Base-by-base conservation (phyloP, 495 filamentous ascomycete species). In the Cercophora samala region DNA sequence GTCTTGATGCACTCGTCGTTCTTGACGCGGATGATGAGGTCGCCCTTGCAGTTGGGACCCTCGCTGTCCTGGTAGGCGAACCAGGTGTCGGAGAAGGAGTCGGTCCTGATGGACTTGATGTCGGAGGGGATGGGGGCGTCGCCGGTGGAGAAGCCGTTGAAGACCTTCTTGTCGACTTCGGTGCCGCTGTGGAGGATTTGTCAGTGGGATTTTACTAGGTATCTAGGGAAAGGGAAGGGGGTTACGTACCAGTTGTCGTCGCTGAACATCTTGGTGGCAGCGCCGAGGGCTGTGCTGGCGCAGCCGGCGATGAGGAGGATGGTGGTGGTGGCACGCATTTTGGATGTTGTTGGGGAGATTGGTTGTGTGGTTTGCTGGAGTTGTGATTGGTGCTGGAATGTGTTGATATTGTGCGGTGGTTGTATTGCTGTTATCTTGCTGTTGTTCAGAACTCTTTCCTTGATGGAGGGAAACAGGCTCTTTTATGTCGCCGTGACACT, bases 211-310 rank as follows among this genome's bases (percentile, higher is more conserved):
- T 19, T 5, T 18, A n/a, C n/a, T n/a, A n/a, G n/a, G n/a, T n/a
- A 56, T 56, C 53, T 2, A 22, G 37, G 8, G 37, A 46, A 11
- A 2, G 11, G 37, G 2, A 46, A 1, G 15, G 8, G 4, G 1
- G n/a, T 54, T 4, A 56, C 11, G 19, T 67, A 67, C 65, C 65
- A 67, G 65, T 63, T 67, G 52, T 67, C 65, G 29, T 67, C 65
- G 61, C 63, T 60, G 54, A 51, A 67, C 65, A 67, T 67, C 61
- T 67, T 67, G 52, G 65, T 67, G 26, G 65, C 65, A 23, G 65
- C 65, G 32, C 65, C 65, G 32, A 67, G 37, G 54, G 60, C 65
- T 13, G 65, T 67, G 65, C 60, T 67, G 29, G 65, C 60, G 18
- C 62, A 61, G 29, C 60, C 22, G 60, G 54, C 65, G 29, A 63